A percentile compares a stretch with the other conserved stretches of the same genome.
Conservation (phyloP, 2,329 filamentous ascomycete genomes). For the Polychaeton citri region DNA sequence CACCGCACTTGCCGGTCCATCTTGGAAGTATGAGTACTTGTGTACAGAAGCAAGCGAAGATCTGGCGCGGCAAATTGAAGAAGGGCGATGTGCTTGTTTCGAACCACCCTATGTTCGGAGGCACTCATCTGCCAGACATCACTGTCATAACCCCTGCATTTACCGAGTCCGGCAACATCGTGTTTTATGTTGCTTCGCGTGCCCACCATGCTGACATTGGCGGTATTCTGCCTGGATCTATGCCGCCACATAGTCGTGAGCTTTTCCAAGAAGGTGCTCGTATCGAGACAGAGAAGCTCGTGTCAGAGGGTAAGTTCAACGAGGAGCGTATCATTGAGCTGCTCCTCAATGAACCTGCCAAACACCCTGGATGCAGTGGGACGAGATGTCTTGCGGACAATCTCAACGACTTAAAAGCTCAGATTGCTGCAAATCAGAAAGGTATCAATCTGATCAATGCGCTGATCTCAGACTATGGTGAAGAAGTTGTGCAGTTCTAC, state of each 20-base stretch:
- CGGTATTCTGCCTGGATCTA: constrained; percentile 67
- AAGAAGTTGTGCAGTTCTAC: constrained; percentile 66
- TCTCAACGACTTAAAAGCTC: constrained; percentile 73
- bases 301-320: constrained; percentile 64
- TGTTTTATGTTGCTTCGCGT: constrained; percentile 70
- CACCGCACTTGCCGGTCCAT: constrained; percentile 70
- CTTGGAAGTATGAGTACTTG: constrained; percentile 78
- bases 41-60: constrained; percentile 62
- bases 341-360: constrained; percentile 58
- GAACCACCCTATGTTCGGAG: constrained; percentile 73
- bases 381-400: constrained; percentile 72
- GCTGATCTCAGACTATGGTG: constrained; percentile 65
- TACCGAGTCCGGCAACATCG: constrained; percentile 52
- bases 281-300: constrained; percentile 51
- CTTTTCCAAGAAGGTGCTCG: constrained; percentile 44
- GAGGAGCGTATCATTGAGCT: constrained; percentile 58
- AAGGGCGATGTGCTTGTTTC: constrained; percentile 71
- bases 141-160: constrained; percentile 72
- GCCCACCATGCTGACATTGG: constrained; percentile 79
- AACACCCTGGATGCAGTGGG: constrained; percentile 62
- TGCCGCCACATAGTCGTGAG: constrained; percentile 62
- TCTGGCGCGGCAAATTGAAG: constrained; percentile 67
- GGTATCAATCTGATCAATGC: constrained; percentile 65
- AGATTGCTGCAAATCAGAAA: constrained; percentile 76
- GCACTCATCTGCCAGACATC: constrained; percentile 73